phyloP scores from a whole-genome alignment of 2,329 filamentous ascomycete genomes.

The Penicillium sp. region DNA sequence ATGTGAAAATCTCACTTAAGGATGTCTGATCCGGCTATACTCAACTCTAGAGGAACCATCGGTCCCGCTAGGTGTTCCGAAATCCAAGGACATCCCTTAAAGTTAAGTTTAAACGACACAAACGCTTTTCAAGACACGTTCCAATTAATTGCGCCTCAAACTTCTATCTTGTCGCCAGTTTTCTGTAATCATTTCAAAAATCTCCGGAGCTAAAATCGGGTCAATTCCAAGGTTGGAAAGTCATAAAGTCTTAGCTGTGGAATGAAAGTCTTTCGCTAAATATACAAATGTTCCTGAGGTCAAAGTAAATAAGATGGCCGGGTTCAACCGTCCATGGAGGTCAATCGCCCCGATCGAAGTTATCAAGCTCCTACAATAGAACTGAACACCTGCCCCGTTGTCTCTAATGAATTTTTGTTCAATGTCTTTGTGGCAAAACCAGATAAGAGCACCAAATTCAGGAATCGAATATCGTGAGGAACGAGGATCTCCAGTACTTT shows the following conservation, averaged over 20 bases:
- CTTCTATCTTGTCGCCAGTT: no score
- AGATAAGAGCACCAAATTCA: not conserved
- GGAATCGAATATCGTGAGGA: not conserved
- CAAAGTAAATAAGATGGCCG: not conserved
- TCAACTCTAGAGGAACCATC: not conserved
- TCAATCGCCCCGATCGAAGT: not conserved
- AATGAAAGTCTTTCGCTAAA: no score
- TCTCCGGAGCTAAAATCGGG: no score
- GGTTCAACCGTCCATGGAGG: not conserved
- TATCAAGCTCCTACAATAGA: not conserved
- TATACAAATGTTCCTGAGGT: no score
- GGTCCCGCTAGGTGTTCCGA: not conserved
- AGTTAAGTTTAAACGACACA: constrained; percentile 2
- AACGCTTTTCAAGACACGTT: no score
- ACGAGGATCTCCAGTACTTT: not conserved
- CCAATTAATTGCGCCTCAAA: no score
- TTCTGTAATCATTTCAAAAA: no score
- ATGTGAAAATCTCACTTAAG: not conserved
- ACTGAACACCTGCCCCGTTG: not conserved
- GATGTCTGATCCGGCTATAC: not conserved
- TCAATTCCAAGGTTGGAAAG: no score
- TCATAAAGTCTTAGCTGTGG: no score
- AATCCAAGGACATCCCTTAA: not conserved
- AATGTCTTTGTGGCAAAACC: not conserved
- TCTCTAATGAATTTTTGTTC: not conserved